A percentile compares a stretch with the other conserved stretches of the same genome.
phyloP scores from a whole-genome alignment of 352 stramenopile genomes.

The Peronosclerospora sorghi region DNA sequence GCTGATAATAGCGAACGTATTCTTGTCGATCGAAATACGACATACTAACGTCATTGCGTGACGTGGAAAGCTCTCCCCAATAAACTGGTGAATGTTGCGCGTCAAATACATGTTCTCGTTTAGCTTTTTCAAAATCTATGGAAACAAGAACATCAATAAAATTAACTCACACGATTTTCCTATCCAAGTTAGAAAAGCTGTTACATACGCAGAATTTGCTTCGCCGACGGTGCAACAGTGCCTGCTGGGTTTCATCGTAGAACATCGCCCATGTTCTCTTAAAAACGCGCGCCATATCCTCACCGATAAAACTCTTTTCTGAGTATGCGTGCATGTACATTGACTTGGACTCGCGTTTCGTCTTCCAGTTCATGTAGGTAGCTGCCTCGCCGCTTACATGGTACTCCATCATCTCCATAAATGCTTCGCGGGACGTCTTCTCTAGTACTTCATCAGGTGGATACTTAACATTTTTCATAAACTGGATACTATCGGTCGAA shows the following conservation, averaged over 20 bases:
- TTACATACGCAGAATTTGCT: conserved; percentile 78
- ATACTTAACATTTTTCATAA: conserved; percentile 84
- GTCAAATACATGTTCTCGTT: conserved; percentile 81
- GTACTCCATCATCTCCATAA: conserved; percentile 77
- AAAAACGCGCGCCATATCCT: conserved; percentile 67
- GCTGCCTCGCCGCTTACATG: conserved; percentile 53
- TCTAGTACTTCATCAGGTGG: conserved; percentile 65
- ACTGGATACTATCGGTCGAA: conserved; percentile 78
- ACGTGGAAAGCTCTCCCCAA: conserved; percentile 75
- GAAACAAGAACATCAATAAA: conserved; percentile 1
- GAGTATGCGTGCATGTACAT: conserved; percentile 79
- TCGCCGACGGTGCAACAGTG: conserved; percentile 54
- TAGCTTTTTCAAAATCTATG: conserved; percentile 73
- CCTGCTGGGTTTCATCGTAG: conserved; percentile 63
- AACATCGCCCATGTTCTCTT: conserved; percentile 73
- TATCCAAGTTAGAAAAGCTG: background rate
- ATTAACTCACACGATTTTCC: background rate
- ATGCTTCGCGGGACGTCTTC: conserved; percentile 61
- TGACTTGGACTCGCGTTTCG: conserved; percentile 75
- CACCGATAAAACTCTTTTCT: conserved; percentile 52
- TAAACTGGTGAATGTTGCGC: conserved; percentile 82
- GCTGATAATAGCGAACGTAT: conserved; percentile 74
- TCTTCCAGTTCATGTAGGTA: conserved; percentile 66
- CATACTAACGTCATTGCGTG: conserved; percentile 77
- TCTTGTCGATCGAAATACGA: conserved; percentile 71